phyloP scores from a whole-genome alignment of 768 basidiomycete genomes.

The Trametes meyenii region DNA sequence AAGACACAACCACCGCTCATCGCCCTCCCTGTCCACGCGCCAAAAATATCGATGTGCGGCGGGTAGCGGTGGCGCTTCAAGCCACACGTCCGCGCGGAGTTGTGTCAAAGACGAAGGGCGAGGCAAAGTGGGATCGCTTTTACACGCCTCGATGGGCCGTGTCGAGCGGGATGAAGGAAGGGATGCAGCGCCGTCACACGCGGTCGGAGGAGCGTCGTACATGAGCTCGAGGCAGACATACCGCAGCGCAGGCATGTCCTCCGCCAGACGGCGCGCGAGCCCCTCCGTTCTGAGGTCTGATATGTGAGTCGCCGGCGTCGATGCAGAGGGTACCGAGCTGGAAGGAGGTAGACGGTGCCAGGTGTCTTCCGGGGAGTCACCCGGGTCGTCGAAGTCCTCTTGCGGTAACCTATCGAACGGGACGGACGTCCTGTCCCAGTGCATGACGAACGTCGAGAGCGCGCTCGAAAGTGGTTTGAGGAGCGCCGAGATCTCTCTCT shows the following conservation, averaged over 20 bases:
- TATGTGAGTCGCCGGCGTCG: neutral
- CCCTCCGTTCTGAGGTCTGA: neutral
- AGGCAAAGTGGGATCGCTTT: neutral
- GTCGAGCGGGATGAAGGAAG: neutral
- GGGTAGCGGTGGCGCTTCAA: neutral
- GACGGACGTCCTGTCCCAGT: conserved; percentile 23
- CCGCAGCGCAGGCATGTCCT: conserved; percentile 10
- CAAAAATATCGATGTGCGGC: conserved; percentile 10
- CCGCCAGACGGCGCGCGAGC: conserved; percentile 8
- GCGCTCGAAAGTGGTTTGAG: conserved; percentile 14
- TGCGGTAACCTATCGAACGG: conserved; percentile 15
- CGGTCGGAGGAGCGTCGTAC: conserved; percentile 7
- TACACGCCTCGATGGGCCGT: neutral
- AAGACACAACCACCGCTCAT: conserved; percentile 14
- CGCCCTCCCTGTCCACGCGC: conserved; percentile 14
- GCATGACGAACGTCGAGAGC: conserved; percentile 14
- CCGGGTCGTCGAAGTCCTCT: conserved; percentile 11
- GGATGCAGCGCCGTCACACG: neutral
- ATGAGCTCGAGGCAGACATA: conserved; percentile 17
- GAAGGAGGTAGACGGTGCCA: neutral
- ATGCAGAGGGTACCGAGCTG: neutral
- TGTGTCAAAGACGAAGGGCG: neutral
- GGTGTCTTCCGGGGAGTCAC: neutral
- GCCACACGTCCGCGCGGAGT: neutral
- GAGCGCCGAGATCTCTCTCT: conserved; percentile 15